Evolutionary conservation across 805 yeast genomes (phyloP).

Genomic region (Ogataea trehalophila): DNA sequence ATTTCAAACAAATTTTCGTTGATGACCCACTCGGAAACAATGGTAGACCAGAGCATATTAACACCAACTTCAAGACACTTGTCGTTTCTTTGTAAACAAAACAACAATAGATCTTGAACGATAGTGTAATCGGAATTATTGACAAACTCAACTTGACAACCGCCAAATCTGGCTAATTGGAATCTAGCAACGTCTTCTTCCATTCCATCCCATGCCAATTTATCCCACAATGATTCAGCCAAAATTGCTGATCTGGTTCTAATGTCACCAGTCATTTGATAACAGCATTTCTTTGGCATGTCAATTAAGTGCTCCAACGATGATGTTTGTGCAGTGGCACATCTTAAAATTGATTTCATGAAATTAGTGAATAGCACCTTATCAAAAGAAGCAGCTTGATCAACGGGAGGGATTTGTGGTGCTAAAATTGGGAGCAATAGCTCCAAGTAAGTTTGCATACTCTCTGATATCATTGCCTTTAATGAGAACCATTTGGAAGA

Average conservation of each 20-base stretch:
- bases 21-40: conserved; percentile 60
- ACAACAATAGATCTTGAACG: conserved; percentile 57
- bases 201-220: conserved; percentile 58
- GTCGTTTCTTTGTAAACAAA: conserved; percentile 63
- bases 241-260: conserved; percentile 54
- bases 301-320: conserved; percentile 66
- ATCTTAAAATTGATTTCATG: conserved; percentile 48
- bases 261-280: conserved; percentile 56
- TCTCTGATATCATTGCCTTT: conserved; percentile 52
- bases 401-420: conserved; percentile 45
- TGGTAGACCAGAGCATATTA: conserved; percentile 63
- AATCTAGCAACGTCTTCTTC: conserved; percentile 52
- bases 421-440: conserved; percentile 48
- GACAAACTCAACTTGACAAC: conserved; percentile 64
- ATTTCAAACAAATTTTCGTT: conserved; percentile 55
- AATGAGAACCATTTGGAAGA: conserved; percentile 70
- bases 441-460: conserved; percentile 49
- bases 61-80: conserved; percentile 59
- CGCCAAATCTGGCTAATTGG: conserved; percentile 58
- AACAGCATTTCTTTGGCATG: conserved; percentile 69
- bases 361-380: conserved; percentile 66
- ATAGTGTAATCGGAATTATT: conserved; percentile 51
- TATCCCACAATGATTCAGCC: conserved; percentile 65
- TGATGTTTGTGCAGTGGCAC: conserved; percentile 64
- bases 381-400: conserved; percentile 49